Conservation (phyloP, 2,329 filamentous ascomycete species). For the Cercospora canescens region DNA sequence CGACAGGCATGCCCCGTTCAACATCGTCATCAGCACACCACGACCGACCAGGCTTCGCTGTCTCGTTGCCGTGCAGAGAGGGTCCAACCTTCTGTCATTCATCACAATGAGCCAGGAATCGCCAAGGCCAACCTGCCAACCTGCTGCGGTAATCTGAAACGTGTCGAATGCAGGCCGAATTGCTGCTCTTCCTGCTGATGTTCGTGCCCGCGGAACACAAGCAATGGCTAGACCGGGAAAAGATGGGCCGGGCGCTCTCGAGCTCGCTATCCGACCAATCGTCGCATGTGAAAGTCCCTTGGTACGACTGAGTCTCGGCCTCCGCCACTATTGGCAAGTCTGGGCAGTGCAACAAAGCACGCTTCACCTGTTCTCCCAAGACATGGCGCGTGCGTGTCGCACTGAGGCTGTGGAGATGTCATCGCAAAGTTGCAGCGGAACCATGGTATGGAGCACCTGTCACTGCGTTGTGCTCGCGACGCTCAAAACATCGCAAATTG, state of each 20-base stretch:
- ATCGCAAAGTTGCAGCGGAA: neutral
- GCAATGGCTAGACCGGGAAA: neutral
- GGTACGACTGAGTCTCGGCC: neutral
- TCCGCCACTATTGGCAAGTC: neutral
- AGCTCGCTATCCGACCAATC: neutral
- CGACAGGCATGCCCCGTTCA: neutral
- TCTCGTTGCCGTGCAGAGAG: neutral
- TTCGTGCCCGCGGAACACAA: neutral
- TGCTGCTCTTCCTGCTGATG: neutral
- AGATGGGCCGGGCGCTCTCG: neutral
- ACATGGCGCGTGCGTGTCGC: neutral
- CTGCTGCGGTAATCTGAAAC: neutral
- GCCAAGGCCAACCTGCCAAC: neutral
- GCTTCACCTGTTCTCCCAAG: neutral
- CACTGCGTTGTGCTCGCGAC: neutral
- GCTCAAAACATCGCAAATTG: neutral
- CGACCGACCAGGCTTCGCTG: neutral
- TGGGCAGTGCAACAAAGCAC: neutral
- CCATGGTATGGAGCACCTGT: neutral
- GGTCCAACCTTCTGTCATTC: neutral
- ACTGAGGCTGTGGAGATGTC: neutral
- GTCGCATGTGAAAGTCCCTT: neutral
- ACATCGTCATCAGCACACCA: neutral
- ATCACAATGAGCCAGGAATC: neutral
- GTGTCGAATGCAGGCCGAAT: neutral